phyloP scores from a whole-genome alignment of 306 rosid genomes.

The Prunus mongolica region DNA sequence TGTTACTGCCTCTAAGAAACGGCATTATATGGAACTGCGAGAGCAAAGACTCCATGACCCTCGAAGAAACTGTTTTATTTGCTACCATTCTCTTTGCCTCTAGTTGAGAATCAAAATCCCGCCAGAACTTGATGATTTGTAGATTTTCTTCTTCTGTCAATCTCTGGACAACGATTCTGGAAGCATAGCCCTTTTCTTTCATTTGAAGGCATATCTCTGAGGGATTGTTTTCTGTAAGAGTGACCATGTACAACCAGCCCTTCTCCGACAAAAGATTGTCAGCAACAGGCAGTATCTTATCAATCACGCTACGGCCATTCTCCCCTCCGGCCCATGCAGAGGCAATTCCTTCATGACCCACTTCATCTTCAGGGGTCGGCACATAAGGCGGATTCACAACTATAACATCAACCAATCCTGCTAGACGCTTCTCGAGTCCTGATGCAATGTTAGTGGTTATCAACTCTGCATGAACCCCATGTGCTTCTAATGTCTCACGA shows the following conservation, averaged over 20 bases:
- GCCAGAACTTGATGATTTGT: constrained; percentile 91
- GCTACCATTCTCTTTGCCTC: constrained; percentile 26
- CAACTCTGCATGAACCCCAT: constrained; percentile 85
- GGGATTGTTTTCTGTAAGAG: constrained; percentile 75
- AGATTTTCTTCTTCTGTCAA: constrained; percentile 91
- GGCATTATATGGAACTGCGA: constrained; percentile 41
- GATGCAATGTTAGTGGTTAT: constrained; percentile 66
- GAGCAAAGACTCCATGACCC: constrained; percentile 39
- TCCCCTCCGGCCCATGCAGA: constrained; percentile 98
- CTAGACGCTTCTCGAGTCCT: constrained; percentile 73
- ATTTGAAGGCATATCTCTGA: constrained; percentile 68
- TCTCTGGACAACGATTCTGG: constrained; percentile 78
- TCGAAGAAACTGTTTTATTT: constrained; percentile 29
- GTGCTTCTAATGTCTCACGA: constrained; percentile 68
- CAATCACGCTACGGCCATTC: constrained; percentile 80
- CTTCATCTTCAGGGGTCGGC: constrained; percentile 94
- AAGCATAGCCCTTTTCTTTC: constrained; percentile 78
- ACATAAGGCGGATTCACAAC: constrained; percentile 97
- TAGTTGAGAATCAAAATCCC: constrained; percentile 34
- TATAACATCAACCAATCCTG: constrained; percentile 76
- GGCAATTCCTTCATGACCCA: constrained; percentile 69
- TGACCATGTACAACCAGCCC: constrained; percentile 92
- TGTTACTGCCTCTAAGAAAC: constrained; percentile 34
- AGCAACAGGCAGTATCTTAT: constrained; percentile 68
- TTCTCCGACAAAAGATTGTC: constrained; percentile 71